These are phyloP conservation scores for Ceratobasidium theobromae DNA, from an alignment of 1,284 basidiomycete genomes.

Conservation along the genomic window DNA sequence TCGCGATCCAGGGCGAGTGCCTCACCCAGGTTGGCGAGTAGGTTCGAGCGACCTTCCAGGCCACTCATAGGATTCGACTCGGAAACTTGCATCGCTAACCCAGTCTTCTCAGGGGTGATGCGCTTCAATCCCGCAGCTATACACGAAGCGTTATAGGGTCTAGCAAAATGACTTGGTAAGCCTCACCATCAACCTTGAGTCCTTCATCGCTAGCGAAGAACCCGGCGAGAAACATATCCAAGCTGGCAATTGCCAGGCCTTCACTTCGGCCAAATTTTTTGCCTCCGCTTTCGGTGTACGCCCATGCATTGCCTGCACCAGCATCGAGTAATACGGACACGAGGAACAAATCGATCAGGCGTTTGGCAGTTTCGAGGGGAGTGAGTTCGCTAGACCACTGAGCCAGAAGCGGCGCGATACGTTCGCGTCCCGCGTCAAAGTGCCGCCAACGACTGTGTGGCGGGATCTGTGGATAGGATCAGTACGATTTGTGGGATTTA, in stretches of 20 bases:
- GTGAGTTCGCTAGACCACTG: slow-evolving; percentile 55
- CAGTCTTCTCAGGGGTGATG: slow-evolving; percentile 63
- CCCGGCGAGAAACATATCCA: slow-evolving; percentile 85
- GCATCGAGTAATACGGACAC: slow-evolving; percentile 93
- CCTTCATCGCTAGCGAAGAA: slow-evolving; percentile 70
- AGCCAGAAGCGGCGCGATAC: slow-evolving; percentile 61
- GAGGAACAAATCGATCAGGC: slow-evolving; percentile 87
- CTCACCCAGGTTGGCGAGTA: slow-evolving; percentile 70
- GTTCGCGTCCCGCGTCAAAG: slow-evolving; percentile 65
- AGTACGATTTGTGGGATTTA: background rate
- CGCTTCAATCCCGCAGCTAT: slow-evolving; percentile 70
- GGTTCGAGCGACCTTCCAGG: slow-evolving; percentile 78
- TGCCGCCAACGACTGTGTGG: slow-evolving; percentile 93
- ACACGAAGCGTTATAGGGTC: background rate
- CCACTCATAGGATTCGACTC: slow-evolving; percentile 83
- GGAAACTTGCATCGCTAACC: slow-evolving; percentile 79
- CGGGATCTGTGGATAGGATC: slow-evolving; percentile 59
- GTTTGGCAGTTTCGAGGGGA: slow-evolving; percentile 63
- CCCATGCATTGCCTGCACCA: slow-evolving; percentile 85
- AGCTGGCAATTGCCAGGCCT: slow-evolving; percentile 88
- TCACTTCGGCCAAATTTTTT: slow-evolving; percentile 75
- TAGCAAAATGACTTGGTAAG: background rate
- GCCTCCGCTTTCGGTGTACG: slow-evolving; percentile 66
- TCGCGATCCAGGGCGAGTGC: slow-evolving; percentile 65
- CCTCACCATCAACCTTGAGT: slow-evolving; percentile 74